These are phyloP conservation scores for Albugo candida DNA, from an alignment of 352 stramenopile species.

Conservation along the genomic window DNA sequence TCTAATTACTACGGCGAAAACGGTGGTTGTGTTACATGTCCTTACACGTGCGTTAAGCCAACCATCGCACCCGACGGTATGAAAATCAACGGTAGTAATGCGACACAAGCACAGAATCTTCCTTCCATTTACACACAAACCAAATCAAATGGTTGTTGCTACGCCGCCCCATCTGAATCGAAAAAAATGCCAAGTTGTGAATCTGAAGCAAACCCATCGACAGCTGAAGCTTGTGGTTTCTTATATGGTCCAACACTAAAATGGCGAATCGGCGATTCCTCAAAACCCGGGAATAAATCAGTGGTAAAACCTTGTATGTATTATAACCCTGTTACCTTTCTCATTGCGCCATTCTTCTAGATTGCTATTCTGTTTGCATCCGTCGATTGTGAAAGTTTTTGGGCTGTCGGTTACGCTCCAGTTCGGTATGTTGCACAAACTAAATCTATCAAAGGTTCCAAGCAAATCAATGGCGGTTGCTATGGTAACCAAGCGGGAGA, in stretches of 20 bases:
- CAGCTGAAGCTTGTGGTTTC: conserved; percentile 56
- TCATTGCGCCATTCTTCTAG: conserved; percentile 1
- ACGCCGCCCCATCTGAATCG: conserved; percentile 20
- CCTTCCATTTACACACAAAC: conserved; percentile 52
- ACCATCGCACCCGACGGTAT: conserved; percentile 49
- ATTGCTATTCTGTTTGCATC: conserved; percentile 67
- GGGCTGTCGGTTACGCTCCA: conserved; percentile 51
- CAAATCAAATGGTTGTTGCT: conserved; percentile 65
- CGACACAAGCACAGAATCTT: conserved; percentile 37
- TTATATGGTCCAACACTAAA: conserved; percentile 65
- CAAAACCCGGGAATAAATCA: conserved; percentile 21
- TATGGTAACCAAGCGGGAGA: conserved; percentile 38
- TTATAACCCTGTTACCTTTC: too few species aligned
- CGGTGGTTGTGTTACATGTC: conserved; percentile 67
- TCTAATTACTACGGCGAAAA: conserved; percentile 64
- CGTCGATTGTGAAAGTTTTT: conserved; percentile 71
- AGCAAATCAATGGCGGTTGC: conserved; percentile 72
- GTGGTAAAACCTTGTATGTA: conserved; percentile 6
- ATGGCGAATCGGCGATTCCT: conserved; percentile 53
- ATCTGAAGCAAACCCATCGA: conserved; percentile 30
- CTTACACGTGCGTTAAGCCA: conserved; percentile 67
- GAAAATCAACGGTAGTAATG: conserved; percentile 65
- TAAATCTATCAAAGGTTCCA: conserved; percentile 48
- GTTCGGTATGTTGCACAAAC: conserved; percentile 58
- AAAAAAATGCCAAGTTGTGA: conserved; percentile 38